Conservation (phyloP, 169 alveolate genomes). For the Cryptosporidium bovis region DNA sequence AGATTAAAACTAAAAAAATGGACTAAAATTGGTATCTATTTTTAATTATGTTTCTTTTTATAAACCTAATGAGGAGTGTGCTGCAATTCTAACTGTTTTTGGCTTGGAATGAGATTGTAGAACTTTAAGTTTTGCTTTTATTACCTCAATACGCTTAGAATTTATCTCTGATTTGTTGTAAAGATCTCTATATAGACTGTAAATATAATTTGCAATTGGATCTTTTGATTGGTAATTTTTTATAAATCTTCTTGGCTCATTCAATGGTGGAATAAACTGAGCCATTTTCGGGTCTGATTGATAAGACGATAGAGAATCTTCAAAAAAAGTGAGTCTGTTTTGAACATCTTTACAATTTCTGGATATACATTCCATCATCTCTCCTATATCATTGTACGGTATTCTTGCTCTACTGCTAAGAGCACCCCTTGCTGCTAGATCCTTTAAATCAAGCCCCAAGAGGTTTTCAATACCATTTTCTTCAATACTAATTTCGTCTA, state of each 20-base stretch:
- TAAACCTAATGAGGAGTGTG: conserved; percentile 60
- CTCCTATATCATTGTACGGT: conserved; percentile 67
- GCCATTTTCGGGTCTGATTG: conserved; percentile 53
- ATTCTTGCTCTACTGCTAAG: conserved; percentile 31
- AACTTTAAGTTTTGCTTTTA: conserved; percentile 63
- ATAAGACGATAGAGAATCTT: conserved; percentile 34
- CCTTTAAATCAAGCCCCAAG: conserved; percentile 55
- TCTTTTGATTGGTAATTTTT: conserved; percentile 56
- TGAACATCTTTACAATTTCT: conserved; percentile 73
- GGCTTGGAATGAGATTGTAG: conserved; percentile 68
- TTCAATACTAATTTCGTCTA: conserved; percentile 10
- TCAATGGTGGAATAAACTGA: conserved; percentile 55
- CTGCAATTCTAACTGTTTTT: conserved; percentile 51
- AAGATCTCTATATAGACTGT: conserved; percentile 51
- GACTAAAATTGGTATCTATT: not conserved
- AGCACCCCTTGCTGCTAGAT: conserved; percentile 40
- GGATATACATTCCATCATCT: conserved; percentile 70
- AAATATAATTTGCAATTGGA: conserved; percentile 62
- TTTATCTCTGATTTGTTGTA: conserved; percentile 65
- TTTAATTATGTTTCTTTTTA: not conserved
- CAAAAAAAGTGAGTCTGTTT: conserved; percentile 33
- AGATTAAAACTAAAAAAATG: not conserved
- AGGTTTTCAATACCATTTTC: conserved; percentile 8
- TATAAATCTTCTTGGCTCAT: conserved; percentile 50
- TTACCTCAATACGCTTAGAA: conserved; percentile 67